These are phyloP conservation scores for Stagonosporopsis chrysanthemi DNA, from an alignment of 2,329 filamentous ascomycete species.

Conservation along the genomic window DNA sequence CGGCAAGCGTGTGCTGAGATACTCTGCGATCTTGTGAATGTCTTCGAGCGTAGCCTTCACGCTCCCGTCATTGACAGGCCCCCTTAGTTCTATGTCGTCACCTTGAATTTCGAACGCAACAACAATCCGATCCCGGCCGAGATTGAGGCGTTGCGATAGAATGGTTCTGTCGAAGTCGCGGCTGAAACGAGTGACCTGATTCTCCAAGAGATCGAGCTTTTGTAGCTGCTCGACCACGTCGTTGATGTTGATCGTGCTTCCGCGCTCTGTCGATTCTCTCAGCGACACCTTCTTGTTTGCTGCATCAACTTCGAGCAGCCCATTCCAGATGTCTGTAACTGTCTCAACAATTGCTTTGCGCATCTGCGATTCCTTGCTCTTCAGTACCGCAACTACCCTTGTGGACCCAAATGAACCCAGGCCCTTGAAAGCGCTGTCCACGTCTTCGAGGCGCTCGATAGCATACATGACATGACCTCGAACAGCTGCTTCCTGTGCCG, in stretches of 20 bases:
- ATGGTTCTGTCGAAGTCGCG: constrained; percentile 68
- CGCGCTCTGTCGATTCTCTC: constrained; percentile 54
- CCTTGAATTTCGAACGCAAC: constrained; percentile 44
- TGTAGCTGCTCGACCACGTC: constrained; percentile 47
- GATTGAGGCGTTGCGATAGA: constrained; percentile 64
- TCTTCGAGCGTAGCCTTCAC: constrained; percentile 43
- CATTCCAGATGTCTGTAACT: constrained; percentile 74
- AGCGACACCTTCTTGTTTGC: constrained; percentile 65
- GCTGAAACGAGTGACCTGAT: constrained; percentile 67
- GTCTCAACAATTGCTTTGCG: constrained; percentile 71
- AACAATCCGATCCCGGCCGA: constrained; percentile 45
- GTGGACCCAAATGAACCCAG: constrained; percentile 69
- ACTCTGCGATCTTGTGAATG: constrained; percentile 55
- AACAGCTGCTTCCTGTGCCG: constrained; percentile 55
- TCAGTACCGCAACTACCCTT: constrained; percentile 70
- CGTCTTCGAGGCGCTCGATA: constrained; percentile 58
- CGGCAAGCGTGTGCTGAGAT: constrained; percentile 61
- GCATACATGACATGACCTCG: constrained; percentile 56
- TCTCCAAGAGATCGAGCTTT: constrained; percentile 52
- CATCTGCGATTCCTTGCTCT: constrained; percentile 70
- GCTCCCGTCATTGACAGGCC: constrained; percentile 36
- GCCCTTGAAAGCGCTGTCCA: constrained; percentile 62
- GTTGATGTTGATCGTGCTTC: constrained; percentile 40
- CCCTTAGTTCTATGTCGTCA: constrained; percentile 44
- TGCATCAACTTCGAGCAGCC: constrained; percentile 69